phyloP scores from a whole-genome alignment of 257 asterid species.

The Rhazya stricta region DNA sequence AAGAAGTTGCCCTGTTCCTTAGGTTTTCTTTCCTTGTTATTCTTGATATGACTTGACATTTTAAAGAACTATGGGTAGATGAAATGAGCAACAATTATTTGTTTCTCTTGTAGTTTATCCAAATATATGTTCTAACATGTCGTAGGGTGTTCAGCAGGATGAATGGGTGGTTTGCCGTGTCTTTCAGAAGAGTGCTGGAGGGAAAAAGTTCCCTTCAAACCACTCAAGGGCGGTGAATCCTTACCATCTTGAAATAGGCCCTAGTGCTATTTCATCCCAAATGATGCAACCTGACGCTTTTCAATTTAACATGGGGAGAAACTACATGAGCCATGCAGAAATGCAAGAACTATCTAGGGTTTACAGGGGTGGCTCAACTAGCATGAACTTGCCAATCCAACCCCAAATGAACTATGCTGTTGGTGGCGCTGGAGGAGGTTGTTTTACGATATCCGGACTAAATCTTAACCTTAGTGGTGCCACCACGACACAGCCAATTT shows the following conservation, averaged over 20 bases:
- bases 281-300: conserved; percentile 40
- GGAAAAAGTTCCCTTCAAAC: conserved; percentile 57
- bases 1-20: not conserved
- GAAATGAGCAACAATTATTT: not conserved
- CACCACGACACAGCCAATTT: conserved; percentile 26
- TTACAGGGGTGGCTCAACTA: conserved; percentile 28
- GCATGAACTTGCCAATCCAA: conserved; percentile 41
- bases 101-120: not conserved
- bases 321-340: conserved; percentile 50
- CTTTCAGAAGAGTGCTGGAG: conserved; percentile 70
- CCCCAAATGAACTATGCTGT: conserved; percentile 43
- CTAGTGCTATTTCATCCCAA: conserved; percentile 40
- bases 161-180: conserved; percentile 98
- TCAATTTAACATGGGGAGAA: conserved; percentile 41
- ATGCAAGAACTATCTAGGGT: conserved; percentile 51
- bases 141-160: conserved; percentile 49
- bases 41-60: not conserved
- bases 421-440: conserved; percentile 13
- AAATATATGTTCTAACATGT: not conserved
- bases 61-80: not conserved
- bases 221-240: conserved; percentile 47
- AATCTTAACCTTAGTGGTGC: conserved; percentile 63
- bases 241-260: conserved; percentile 43
- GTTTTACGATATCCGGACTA: conserved; percentile 73
- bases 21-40: not conserved